Percentiles rank a stretch among this genome's conserved stretches.
Evolutionary conservation across 352 stramenopile species (phyloP).

Genomic region (Globisporangium spinosum): DNA sequence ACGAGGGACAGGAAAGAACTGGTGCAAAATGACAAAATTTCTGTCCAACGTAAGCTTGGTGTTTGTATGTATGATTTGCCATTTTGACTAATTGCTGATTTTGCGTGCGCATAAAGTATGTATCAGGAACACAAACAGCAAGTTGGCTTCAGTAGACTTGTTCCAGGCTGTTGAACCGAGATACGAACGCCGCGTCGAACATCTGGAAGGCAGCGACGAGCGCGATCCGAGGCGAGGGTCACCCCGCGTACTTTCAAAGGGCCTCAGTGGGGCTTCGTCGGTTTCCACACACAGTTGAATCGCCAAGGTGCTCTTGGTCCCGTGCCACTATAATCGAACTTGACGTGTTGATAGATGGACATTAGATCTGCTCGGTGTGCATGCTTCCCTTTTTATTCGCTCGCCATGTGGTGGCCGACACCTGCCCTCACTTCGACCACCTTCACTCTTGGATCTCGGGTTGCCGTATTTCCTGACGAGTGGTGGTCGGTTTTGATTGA

Average conservation of each 20-base stretch:
- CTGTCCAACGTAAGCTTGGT: not conserved
- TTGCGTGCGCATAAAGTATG: not conserved
- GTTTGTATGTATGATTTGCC: not conserved
- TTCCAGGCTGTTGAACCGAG: no score
- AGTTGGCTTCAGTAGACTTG: no score
- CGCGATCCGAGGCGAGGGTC: no score
- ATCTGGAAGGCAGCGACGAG: no score
- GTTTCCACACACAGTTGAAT: no score
- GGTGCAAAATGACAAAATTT: not conserved
- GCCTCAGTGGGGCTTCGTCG: no score
- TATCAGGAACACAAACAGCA: not conserved
- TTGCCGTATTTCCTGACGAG: not conserved
- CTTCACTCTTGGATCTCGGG: not conserved
- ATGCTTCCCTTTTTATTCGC: not conserved
- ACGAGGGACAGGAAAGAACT: not conserved
- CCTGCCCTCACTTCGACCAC: not conserved
- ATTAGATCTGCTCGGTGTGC: not conserved
- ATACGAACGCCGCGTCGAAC: no score
- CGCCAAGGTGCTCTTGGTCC: not conserved
- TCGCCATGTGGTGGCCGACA: not conserved
- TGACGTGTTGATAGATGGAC: not conserved
- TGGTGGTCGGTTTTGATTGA: not conserved
- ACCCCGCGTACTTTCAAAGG: no score
- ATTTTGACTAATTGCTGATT: not conserved
- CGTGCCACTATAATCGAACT: not conserved